Evolutionary conservation across 108 stramenopile species (phyloP), one percentile per base, ranked within the genome.

Genomic region (Cyclotella baltica): DNA sequence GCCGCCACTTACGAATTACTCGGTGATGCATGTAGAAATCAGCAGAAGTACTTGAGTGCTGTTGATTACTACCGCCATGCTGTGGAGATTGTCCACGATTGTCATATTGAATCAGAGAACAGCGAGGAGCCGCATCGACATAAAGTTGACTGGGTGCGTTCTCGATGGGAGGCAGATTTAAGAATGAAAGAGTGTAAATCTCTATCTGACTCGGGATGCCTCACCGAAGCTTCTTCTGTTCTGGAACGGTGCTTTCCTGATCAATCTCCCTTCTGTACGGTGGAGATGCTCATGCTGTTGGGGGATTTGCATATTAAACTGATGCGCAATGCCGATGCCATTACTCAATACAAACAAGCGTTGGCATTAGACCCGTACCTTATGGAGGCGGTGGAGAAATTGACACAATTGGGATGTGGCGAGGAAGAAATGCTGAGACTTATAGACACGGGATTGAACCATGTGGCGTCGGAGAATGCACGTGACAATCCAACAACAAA

Each of bases 161-260:
- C 75, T 0, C 55, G 73, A 16, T 67, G 79, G 77, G 85, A 88
- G 62, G 65, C 80, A 16, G 38, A 67, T 53, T 36, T 87, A 29
- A 84, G 92, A 20, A 80, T 88, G 80, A 95, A 95, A 67, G 93
- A 95, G 69, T 90, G 90, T 29, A 89, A 89, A 34, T 88, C 88
- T 43, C 59, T 95, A 28, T 79, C 88, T 22, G 72, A 82, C 20
- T 68, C 87, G 4, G 93, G 91, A 29, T 87, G 77, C 28, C 77
- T 89, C 16, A 86, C 87, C 18, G 93, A 94, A 59, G 93, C 90
- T 15, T 62, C 88, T 36, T 74, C 88, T 5, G 87, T 94, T n/a
- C 74, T 92, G 50, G 93, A 92, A 71, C 63, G 75, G 25, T 86
- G 85, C 18, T 88, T 90, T 23, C 81, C 83, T 27, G 56, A 64